Evolutionary conservation across 441 rosid genomes (phyloP).

Genomic region (Populus hybrid): DNA sequence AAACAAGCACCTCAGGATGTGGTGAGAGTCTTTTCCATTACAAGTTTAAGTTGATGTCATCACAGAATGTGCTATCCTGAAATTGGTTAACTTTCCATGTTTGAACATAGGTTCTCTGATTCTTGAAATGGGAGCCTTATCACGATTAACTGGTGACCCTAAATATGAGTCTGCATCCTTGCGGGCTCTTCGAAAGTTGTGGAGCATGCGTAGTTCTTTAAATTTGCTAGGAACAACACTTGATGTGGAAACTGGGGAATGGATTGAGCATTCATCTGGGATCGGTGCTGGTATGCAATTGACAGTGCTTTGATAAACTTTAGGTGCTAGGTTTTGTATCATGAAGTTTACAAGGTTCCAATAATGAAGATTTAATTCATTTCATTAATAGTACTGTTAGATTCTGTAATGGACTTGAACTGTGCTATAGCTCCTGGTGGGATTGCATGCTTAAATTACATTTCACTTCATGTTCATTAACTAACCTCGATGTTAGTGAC

Average conservation of each 20-base stretch:
- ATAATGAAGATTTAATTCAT: too few species aligned
- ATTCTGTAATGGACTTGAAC: too few species aligned
- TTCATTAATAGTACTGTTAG: too few species aligned
- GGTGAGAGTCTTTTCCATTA: conserved; percentile 43
- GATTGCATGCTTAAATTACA: too few species aligned
- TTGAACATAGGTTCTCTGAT: conserved; percentile 65
- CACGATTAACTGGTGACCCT: conserved; percentile 85
- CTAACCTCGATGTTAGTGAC: conserved; percentile 28
- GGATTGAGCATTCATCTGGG: too few species aligned
- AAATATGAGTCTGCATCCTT: conserved; percentile 79
- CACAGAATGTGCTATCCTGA: conserved; percentile 20
- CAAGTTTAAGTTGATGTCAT: conserved; percentile 5
- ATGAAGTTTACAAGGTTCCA: too few species aligned
- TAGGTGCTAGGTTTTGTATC: too few species aligned
- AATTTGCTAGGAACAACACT: conserved; percentile 71
- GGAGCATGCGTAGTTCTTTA: conserved; percentile 94
- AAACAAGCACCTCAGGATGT: conserved; percentile 96
- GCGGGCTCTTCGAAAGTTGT: conserved; percentile 82
- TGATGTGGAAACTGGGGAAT: too few species aligned
- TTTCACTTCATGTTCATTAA: conserved; percentile 46
- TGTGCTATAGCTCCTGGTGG: too few species aligned
- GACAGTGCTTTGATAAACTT: too few species aligned
- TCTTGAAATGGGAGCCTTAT: conserved; percentile 95
- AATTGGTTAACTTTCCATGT: conserved; percentile 15
- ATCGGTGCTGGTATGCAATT: too few species aligned